Conservation (phyloP, 129 eudicot genomes). For the Dittrichia graveolens region DNA sequence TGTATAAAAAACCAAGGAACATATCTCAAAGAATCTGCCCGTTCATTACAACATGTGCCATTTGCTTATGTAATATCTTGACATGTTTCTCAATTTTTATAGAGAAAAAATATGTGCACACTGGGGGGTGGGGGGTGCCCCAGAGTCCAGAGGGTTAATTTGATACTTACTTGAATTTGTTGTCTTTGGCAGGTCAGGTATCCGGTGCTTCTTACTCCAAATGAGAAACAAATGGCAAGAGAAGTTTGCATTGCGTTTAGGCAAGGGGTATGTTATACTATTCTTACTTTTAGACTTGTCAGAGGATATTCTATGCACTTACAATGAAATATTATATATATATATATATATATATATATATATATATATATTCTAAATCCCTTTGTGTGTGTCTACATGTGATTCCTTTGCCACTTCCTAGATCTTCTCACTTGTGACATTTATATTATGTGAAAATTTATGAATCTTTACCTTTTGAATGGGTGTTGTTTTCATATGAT, state of each 20-base stretch:
- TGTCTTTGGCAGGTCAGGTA: constrained; percentile 80
- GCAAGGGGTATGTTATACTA: constrained; percentile 70
- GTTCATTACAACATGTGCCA: constrained; percentile 13
- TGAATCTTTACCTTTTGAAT: background rate
- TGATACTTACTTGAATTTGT: background rate
- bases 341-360: constrained; percentile 3
- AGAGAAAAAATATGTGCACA: constrained; percentile 11
- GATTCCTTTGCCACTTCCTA: background rate
- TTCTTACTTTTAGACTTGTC: constrained; percentile 6
- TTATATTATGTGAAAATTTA: constrained; percentile 2
- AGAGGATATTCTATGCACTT: background rate
- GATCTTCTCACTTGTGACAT: background rate
- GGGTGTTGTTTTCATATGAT: background rate
- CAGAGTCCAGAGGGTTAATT: background rate
- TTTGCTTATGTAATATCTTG: constrained; percentile 4
- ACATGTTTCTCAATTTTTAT: background rate
- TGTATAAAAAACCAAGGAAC: constrained; percentile 8
- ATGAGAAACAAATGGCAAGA: constrained; percentile 96
- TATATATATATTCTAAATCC: background rate
- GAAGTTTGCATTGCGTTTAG: constrained; percentile 96
- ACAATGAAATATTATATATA: background rate
- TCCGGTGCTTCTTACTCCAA: constrained; percentile 98
- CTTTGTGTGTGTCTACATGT: background rate
- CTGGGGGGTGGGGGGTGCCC: background rate
- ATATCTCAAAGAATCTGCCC: constrained; percentile 1